Conservation (phyloP, 106 monocot genomes). For the Dendrobium nobile region DNA sequence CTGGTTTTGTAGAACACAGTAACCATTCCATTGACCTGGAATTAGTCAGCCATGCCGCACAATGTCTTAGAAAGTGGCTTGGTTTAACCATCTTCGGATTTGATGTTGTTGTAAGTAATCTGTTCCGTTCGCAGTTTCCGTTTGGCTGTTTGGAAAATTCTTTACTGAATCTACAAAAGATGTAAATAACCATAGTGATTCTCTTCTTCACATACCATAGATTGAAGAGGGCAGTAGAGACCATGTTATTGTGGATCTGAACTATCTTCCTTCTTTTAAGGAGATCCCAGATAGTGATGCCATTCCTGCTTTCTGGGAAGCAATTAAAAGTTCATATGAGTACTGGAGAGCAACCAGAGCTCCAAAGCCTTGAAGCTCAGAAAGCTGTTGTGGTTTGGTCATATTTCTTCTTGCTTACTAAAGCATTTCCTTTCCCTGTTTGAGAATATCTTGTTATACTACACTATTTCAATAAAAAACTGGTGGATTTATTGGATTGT, state of each 20-base stretch:
- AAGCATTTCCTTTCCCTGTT: too few relatives aligned
- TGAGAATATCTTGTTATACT: too few relatives aligned
- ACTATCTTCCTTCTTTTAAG: slow-evolving; percentile 94
- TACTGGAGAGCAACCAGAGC: slow-evolving; percentile 18
- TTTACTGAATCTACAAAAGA: not conserved
- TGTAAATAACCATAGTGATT: not conserved
- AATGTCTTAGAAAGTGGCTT: slow-evolving; percentile 52
- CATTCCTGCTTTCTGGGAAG: slow-evolving; percentile 94
- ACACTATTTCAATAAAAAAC: too few relatives aligned
- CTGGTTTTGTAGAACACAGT: not conserved
- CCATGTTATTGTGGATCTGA: slow-evolving; percentile 90
- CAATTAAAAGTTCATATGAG: slow-evolving; percentile 47
- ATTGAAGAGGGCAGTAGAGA: slow-evolving; percentile 80
- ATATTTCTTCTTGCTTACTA: too few relatives aligned
- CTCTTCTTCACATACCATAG: slow-evolving; percentile 18
- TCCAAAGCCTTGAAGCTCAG: not conserved
- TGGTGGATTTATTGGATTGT: too few relatives aligned
- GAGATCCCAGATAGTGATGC: slow-evolving; percentile 71
- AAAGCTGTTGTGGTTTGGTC: not conserved
- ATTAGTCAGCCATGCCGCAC: slow-evolving; percentile 53
- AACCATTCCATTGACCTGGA: slow-evolving; percentile 42
- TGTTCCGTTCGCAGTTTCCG: not conserved
- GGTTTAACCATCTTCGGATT: slow-evolving; percentile 93
- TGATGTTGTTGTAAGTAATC: slow-evolving; percentile 88
- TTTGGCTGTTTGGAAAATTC: not conserved